Conservation (phyloP, 1,284 basidiomycete genomes). For the Anthracocystis walkeri region DNA sequence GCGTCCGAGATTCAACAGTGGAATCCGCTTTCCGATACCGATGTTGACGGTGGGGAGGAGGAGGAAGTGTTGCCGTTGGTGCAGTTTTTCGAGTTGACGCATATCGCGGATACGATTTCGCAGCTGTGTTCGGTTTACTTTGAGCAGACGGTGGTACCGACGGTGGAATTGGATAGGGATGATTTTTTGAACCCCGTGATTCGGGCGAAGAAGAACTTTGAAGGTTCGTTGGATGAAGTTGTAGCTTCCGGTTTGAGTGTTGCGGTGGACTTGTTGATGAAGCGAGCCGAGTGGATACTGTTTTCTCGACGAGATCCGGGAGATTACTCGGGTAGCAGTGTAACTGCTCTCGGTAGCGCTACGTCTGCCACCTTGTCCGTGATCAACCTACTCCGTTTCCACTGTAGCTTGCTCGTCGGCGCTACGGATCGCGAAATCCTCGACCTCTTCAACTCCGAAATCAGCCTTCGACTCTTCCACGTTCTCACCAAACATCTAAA, state of each 20-base stretch:
- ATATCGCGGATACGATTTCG: constrained; percentile 96
- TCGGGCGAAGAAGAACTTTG: constrained; percentile 95
- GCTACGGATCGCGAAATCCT: constrained; percentile 95
- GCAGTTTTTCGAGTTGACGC: constrained; percentile 97
- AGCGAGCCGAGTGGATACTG: constrained; percentile 95
- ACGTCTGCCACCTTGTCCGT: constrained; percentile 87
- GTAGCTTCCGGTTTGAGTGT: constrained; percentile 93
- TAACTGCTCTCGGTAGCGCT: constrained; percentile 73
- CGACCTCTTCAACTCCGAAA: constrained; percentile 97
- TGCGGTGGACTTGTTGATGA: constrained; percentile 95
- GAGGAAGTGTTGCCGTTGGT: constrained; percentile 86
- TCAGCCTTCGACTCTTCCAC: constrained; percentile 87
- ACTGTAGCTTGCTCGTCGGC: constrained; percentile 89
- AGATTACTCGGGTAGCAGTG: constrained; percentile 75
- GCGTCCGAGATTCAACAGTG: constrained; percentile 55
- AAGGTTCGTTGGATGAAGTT: constrained; percentile 88
- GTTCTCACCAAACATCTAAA: constrained; percentile 97
- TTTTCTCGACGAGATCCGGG: constrained; percentile 82
- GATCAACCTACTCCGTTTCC: constrained; percentile 76
- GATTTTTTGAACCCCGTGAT: constrained; percentile 95
- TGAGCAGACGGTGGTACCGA: constrained; percentile 81
- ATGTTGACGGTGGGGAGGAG: constrained; percentile 72
- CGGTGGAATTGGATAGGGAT: constrained; percentile 72
- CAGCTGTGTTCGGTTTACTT: constrained; percentile 98
- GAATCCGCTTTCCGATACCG: constrained; percentile 38